phyloP scores from a whole-genome alignment of 768 basidiomycete genomes.

The Agaricus bisporus region DNA sequence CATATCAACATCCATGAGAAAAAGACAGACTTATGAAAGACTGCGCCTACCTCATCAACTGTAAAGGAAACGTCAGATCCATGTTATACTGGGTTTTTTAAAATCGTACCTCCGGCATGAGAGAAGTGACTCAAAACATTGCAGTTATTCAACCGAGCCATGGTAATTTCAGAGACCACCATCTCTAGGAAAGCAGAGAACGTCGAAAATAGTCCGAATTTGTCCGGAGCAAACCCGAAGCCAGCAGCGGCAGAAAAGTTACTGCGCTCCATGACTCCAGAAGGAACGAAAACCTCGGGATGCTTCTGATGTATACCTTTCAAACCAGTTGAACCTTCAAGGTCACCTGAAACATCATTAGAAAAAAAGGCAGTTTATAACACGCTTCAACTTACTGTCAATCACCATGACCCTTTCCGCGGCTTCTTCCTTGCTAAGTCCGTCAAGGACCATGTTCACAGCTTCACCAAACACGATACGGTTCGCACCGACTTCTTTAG shows the following conservation, averaged over 20 bases:
- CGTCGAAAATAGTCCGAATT: constrained; percentile 85
- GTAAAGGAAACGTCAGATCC: constrained; percentile 8
- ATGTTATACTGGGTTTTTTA: neutral
- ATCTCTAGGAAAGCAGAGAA: constrained; percentile 93
- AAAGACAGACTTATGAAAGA: neutral
- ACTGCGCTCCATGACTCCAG: constrained; percentile 84
- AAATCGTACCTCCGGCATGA: constrained; percentile 67
- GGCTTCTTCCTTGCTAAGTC: constrained; percentile 68
- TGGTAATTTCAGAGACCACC: constrained; percentile 83
- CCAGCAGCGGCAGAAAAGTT: constrained; percentile 84
- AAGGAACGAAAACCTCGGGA: constrained; percentile 80
- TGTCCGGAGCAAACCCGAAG: constrained; percentile 77
- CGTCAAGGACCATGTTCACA: constrained; percentile 72
- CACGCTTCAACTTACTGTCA: constrained; percentile 50
- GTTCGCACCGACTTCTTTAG: constrained; percentile 72
- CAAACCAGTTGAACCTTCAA: constrained; percentile 86
- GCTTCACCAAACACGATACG: constrained; percentile 85
- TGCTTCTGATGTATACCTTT: constrained; percentile 87
- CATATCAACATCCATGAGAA: neutral
- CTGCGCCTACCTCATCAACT: constrained; percentile 55
- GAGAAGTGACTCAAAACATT: constrained; percentile 88
- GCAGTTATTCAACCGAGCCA: constrained; percentile 88
- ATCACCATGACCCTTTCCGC: constrained; percentile 81
- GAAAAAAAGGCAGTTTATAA: neutral
- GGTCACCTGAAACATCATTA: constrained; percentile 44